These are phyloP conservation scores for Ogataea ramenticola DNA, from an alignment of 805 yeast genomes.

Conservation along the genomic window DNA sequence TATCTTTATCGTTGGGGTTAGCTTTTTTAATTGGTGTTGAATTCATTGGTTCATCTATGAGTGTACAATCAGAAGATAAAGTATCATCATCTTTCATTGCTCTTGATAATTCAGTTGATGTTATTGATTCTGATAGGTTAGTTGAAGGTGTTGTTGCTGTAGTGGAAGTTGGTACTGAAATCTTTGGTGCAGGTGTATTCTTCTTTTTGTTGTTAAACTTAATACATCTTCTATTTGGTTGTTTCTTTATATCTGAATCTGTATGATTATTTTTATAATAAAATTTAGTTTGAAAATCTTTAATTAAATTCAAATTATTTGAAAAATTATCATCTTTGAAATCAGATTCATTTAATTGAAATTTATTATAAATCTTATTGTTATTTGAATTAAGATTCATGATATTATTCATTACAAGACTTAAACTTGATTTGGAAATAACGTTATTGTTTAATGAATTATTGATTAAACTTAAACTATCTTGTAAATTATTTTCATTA, in stretches of 20 bases:
- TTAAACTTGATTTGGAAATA: not conserved
- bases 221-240: constrained; percentile 22
- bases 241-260: constrained; percentile 10
- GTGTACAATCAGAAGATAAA: not conserved
- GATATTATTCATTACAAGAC: not conserved
- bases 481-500: constrained; percentile 14
- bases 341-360: constrained; percentile 16
- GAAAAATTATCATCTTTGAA: constrained; percentile 13
- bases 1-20: no score
- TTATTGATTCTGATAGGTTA: no score
- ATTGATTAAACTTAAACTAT: no score
- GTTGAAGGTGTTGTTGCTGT: not conserved
- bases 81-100: not conserved
- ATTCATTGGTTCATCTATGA: not conserved
- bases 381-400: not conserved
- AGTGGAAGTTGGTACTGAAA: not conserved
- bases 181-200: not conserved
- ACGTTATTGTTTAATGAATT: not conserved
- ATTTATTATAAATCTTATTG: constrained; percentile 9
- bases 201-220: constrained; percentile 7
- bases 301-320: constrained; percentile 24
- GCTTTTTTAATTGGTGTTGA: not conserved
- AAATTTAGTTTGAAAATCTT: constrained; percentile 38
- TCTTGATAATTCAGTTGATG: not conserved
- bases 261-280: constrained; percentile 26